phyloP scores from a whole-genome alignment of 2,329 filamentous ascomycete species.

The Lecanicillium sp. region DNA sequence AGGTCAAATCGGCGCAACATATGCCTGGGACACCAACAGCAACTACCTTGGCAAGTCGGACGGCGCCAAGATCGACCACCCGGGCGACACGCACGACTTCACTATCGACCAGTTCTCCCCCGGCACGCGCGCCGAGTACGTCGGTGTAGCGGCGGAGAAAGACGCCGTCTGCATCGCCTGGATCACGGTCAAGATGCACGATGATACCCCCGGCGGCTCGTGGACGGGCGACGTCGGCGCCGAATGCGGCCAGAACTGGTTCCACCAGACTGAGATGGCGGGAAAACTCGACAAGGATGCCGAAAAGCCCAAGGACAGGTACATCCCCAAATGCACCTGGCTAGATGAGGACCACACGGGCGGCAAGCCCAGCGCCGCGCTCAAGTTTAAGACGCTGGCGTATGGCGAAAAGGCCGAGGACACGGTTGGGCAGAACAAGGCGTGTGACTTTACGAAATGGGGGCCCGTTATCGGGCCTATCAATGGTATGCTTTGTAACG shows the following conservation, averaged over 20 bases:
- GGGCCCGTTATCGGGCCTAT: conserved; percentile 8
- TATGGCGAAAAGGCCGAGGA: conserved; percentile 5
- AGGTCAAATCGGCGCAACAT: conserved; percentile 1
- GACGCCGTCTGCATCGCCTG: conserved; percentile 6
- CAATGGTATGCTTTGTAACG: neutral
- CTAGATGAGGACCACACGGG: conserved; percentile 8
- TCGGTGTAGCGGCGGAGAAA: conserved; percentile 5
- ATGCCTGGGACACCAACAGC: conserved; percentile 8
- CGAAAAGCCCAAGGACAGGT: neutral
- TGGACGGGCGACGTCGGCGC: conserved; percentile 8
- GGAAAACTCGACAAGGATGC: conserved; percentile 1
- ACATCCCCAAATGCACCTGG: conserved; percentile 8
- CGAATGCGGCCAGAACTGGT: conserved; percentile 6
- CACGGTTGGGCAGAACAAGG: conserved; percentile 3
- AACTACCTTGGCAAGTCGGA: conserved; percentile 5
- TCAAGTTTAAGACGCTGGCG: conserved; percentile 5
- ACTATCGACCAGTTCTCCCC: conserved; percentile 1
- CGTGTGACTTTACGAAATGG: conserved; percentile 5
- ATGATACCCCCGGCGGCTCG: conserved; percentile 5
- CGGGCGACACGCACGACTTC: conserved; percentile 3
- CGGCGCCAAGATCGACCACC: neutral
- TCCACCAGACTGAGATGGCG: conserved; percentile 5
- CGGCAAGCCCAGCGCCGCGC: conserved; percentile 3
- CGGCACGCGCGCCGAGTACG: conserved; percentile 7
- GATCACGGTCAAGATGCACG: conserved; percentile 8